These are phyloP conservation scores for Schwanniomyces vanrijiae DNA, from an alignment of 805 yeast species.

Conservation along the genomic window DNA sequence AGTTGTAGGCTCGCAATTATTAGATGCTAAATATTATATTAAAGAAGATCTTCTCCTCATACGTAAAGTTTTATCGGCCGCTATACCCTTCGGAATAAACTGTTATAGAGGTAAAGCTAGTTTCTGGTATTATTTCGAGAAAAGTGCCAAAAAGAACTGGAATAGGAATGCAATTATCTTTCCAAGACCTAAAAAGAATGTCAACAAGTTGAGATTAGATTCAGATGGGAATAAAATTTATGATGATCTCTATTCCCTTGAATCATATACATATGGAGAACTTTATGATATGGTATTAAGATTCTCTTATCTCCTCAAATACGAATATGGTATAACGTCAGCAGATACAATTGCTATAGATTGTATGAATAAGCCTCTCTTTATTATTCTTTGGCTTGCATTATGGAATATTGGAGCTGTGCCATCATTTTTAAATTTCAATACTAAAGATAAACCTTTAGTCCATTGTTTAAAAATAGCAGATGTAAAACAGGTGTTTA, in stretches of 20 bases:
- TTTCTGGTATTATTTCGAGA: slow-evolving; percentile 71
- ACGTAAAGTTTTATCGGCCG: slow-evolving; percentile 41
- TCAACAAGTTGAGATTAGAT: slow-evolving; percentile 23
- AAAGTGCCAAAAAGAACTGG: slow-evolving; percentile 48
- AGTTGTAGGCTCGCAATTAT: slow-evolving; percentile 42
- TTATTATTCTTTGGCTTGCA: slow-evolving; percentile 78
- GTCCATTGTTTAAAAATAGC: slow-evolving; percentile 78
- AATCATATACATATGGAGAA: slow-evolving; percentile 66
- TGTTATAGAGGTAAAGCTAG: slow-evolving; percentile 46
- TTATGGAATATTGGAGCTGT: slow-evolving; percentile 89
- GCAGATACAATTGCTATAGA: slow-evolving; percentile 74
- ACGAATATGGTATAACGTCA: slow-evolving; percentile 61
- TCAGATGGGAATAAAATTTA: slow-evolving; percentile 38
- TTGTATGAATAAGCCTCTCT: slow-evolving; percentile 81
- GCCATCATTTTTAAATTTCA: slow-evolving; percentile 86
- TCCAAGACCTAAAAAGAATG: slow-evolving; percentile 44
- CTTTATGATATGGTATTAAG: slow-evolving; percentile 64
- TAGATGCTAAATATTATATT: slow-evolving; percentile 47
- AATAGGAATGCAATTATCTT: slow-evolving; percentile 62
- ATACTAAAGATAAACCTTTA: slow-evolving; percentile 68
- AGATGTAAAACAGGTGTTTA: slow-evolving; percentile 60
- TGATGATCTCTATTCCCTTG: slow-evolving; percentile 60
- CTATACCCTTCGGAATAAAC: slow-evolving; percentile 41
- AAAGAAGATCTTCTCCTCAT: slow-evolving; percentile 55
- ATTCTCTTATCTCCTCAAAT: slow-evolving; percentile 61